Evolutionary conservation across 805 yeast genomes (phyloP).

Genomic region (Phaffomyces opuntiae): DNA sequence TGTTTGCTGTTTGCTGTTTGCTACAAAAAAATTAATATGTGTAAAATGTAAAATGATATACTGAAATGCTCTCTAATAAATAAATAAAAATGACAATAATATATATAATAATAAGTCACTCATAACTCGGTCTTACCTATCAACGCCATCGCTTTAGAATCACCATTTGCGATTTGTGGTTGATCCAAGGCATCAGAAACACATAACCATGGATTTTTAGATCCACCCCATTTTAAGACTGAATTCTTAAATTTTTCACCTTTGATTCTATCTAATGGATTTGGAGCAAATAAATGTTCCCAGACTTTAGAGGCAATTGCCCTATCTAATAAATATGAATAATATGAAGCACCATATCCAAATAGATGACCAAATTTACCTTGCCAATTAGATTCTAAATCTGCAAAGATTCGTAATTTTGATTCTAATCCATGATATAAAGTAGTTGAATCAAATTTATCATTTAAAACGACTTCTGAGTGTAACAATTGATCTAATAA

Average conservation of each 20-base stretch:
- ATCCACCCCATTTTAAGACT: constrained; percentile 90
- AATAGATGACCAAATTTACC: constrained; percentile 91
- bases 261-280: constrained; percentile 65
- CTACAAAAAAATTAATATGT: background rate
- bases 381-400: constrained; percentile 75
- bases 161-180: constrained; percentile 58
- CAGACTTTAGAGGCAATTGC: constrained; percentile 88
- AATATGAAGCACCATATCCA: constrained; percentile 91
- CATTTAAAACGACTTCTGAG: constrained; percentile 27
- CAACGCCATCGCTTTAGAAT: constrained; percentile 57
- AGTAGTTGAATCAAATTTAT: constrained; percentile 47
- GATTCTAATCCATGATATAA: constrained; percentile 63
- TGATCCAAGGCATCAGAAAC: constrained; percentile 71
- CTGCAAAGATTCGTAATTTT: constrained; percentile 55
- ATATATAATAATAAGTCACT: background rate
- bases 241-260: constrained; percentile 69
- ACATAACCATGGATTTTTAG: constrained; percentile 82
- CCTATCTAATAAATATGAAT: constrained; percentile 84
- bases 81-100: background rate
- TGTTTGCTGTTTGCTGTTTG: background rate
- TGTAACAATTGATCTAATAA: constrained; percentile 80
- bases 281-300: constrained; percentile 57
- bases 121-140: constrained; percentile 31
- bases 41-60: background rate
- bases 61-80: background rate